phyloP scores from a whole-genome alignment of 176 grass and related monocot species.

The Hordeum marinum region DNA sequence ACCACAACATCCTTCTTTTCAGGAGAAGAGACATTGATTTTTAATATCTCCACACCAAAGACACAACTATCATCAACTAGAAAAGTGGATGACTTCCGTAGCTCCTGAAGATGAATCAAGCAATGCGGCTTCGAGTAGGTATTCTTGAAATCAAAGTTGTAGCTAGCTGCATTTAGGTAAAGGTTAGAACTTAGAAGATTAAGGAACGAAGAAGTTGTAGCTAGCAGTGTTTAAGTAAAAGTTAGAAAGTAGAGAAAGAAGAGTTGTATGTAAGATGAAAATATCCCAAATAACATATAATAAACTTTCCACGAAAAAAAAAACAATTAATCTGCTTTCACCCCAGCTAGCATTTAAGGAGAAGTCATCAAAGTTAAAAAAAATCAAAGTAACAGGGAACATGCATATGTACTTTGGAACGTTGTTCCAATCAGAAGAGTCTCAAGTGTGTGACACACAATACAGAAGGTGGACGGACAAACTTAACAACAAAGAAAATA shows the following conservation, averaged over 20 bases:
- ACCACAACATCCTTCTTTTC: too few relatives aligned
- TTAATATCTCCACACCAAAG: too few relatives aligned
- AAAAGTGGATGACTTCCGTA: slow-evolving; percentile 21
- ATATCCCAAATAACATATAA: background rate
- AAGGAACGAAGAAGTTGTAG: too few relatives aligned
- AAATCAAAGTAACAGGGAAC: background rate
- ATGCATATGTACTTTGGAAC: background rate
- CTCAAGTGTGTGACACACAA: background rate
- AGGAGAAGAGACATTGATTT: too few relatives aligned
- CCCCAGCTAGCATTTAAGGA: background rate
- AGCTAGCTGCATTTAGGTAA: background rate
- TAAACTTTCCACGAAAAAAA: too few relatives aligned
- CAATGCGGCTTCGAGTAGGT: background rate
- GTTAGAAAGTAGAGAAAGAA: background rate
- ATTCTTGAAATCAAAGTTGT: background rate
- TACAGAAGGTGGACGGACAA: background rate
- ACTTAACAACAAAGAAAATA: background rate
- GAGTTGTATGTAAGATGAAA: background rate
- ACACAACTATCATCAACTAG: slow-evolving; percentile 10
- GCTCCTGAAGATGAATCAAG: background rate
- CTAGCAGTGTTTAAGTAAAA: background rate
- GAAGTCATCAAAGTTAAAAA: background rate
- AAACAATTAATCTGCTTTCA: too few relatives aligned
- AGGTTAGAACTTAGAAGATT: too few relatives aligned
- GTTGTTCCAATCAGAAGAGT: background rate